Conservation (phyloP, 225 moss, liverwort and hornwort species). For the Anthoceros angustus region DNA sequence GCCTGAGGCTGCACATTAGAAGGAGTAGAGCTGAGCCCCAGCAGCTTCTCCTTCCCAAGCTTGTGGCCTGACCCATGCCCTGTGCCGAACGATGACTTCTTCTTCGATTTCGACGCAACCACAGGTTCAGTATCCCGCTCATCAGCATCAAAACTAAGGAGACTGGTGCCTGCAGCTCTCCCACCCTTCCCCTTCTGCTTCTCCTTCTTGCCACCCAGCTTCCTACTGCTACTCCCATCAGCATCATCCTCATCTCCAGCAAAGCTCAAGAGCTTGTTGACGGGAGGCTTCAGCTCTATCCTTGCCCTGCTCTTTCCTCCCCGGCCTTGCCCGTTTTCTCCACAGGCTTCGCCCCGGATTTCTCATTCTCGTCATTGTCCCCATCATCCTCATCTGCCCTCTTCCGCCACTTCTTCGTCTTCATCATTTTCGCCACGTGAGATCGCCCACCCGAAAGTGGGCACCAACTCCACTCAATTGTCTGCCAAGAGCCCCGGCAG, state of each 20-base stretch:
- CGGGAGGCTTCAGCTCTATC: slow-evolving; percentile 30
- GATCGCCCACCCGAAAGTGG: neutral
- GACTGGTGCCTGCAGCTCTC: slow-evolving; percentile 22
- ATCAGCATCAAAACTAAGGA: slow-evolving; percentile 52
- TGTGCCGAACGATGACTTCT: slow-evolving; percentile 44
- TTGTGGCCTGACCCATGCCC: slow-evolving; percentile 40
- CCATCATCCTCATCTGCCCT: slow-evolving; percentile 32
- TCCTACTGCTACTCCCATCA: slow-evolving; percentile 16
- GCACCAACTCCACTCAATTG: neutral
- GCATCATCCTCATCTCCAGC: slow-evolving; percentile 74
- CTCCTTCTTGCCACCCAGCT: slow-evolving; percentile 28
- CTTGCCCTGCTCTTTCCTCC: slow-evolving; percentile 25
- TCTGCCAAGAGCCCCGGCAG: neutral
- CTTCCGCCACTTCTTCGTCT: slow-evolving; percentile 28
- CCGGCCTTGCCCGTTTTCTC: slow-evolving; percentile 10
- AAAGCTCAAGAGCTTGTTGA: slow-evolving; percentile 62
- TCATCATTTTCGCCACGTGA: slow-evolving; percentile 18
- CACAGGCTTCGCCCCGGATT: slow-evolving; percentile 9
- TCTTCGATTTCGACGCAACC: slow-evolving; percentile 16
- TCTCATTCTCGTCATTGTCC: slow-evolving; percentile 24
- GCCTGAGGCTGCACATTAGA: slow-evolving; percentile 75
- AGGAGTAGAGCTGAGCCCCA: slow-evolving; percentile 17
- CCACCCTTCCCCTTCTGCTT: slow-evolving; percentile 26
- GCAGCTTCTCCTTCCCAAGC: slow-evolving; percentile 51
- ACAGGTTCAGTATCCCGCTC: slow-evolving; percentile 19